Evolutionary conservation across 257 asterid genomes (phyloP), one percentile per base, ranked within the genome.

Genomic region (Jasminum sambac): DNA sequence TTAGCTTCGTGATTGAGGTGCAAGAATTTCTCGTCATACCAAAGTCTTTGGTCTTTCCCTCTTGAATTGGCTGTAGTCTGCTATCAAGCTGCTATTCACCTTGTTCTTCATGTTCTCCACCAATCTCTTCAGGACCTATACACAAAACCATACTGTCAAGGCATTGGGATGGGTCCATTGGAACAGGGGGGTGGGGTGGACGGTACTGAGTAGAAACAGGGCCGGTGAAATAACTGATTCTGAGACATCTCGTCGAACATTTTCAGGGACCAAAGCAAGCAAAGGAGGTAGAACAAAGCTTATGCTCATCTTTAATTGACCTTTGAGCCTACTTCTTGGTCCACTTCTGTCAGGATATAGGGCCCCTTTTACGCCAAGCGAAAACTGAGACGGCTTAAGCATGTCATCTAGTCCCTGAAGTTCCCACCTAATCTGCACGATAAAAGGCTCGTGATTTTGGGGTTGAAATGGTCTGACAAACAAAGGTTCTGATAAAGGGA

Each of bases 321-420:
- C 99, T 80, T 76, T 91, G 34, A 95, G 89, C 81, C 87, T 78
- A 70, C 82, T 85, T 55, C 90, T 63, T 30, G 84, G 48, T 41
- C 97, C 98, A 1, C 74, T 81, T 46, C 96, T 85, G 50, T 88
- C 87, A 2, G 97, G 89, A 75, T 91, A 95, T 21, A 95, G 86
- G 58, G 88, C 80, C 44, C 98, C 99, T 59, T 84, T 88, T 19
- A 95, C 95, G 19, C 77, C 82, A 34, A 95, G 95, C 55, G 87
- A 70, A 68, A 95, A 89, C 25, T 91, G 83, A 66, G 98, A 89
- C 68, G 97, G 97, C 79, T 88, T 83, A 30, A 95, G 81, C 79
- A 88, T 72, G 17, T 88, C 96, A 57, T 95, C 98, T 61, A 95
- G 76, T 34, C 99, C 99, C 72, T 80, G 88, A 42, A 95, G 96